Evolutionary conservation across 1,284 basidiomycete genomes (phyloP).

Genomic region (Marasmius tenuissimus): DNA sequence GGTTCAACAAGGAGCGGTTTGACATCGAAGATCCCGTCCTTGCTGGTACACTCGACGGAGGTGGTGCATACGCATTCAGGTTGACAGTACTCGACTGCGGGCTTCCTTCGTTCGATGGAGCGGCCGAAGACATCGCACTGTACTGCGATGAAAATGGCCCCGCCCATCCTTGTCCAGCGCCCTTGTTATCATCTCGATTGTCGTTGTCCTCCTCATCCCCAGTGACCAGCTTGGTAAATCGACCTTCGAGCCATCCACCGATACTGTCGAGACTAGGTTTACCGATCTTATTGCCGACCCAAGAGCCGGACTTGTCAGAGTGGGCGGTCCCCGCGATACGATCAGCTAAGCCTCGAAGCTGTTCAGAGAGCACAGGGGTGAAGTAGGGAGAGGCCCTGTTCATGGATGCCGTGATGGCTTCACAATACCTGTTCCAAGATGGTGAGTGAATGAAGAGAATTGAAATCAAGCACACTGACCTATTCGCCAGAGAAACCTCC

Average conservation of each 20-base stretch:
- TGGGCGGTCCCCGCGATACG: conserved; percentile 79
- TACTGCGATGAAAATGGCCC: conserved; percentile 91
- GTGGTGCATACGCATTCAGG: conserved; percentile 32
- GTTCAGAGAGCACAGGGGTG: conserved; percentile 66
- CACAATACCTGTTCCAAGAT: conserved; percentile 74
- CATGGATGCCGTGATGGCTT: conserved; percentile 80
- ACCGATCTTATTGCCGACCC: conserved; percentile 80
- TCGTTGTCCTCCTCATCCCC: conserved; percentile 66
- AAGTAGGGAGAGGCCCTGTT: conserved; percentile 69
- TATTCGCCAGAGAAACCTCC: conserved; percentile 69
- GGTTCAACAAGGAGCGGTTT: conserved; percentile 39
- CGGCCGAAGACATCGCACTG: conserved; percentile 87
- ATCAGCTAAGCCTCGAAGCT: conserved; percentile 81
- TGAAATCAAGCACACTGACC: conserved; percentile 42
- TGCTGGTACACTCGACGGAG: conserved; percentile 28
- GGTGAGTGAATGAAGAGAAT: conserved; percentile 2
- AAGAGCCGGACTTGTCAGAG: conserved; percentile 71
- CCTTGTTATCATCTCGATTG: conserved; percentile 39
- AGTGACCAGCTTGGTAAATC: conserved; percentile 94
- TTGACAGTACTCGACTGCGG: conserved; percentile 62
- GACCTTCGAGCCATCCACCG: conserved; percentile 92
- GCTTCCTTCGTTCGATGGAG: conserved; percentile 69
- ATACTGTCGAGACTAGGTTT: conserved; percentile 92
- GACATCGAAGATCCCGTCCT: conserved; percentile 70
- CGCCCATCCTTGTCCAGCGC: conserved; percentile 45